Percentiles rank a stretch among this genome's conserved stretches.
phyloP scores from a whole-genome alignment of 768 basidiomycete species.

The Pleurotus giganteus region DNA sequence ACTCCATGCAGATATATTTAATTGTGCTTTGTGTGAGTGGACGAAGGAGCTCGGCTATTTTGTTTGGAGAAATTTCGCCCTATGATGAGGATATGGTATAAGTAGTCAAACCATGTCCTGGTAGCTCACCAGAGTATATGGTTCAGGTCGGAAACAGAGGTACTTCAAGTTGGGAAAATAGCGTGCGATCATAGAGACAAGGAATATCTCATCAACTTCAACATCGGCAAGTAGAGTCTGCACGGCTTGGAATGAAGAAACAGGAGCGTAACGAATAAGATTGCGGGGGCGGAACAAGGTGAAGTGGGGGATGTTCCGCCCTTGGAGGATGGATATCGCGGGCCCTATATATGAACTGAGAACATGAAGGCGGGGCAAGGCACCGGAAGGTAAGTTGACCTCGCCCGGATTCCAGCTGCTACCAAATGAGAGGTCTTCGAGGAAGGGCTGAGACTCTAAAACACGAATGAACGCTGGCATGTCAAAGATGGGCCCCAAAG shows the following conservation, averaged over 20 bases:
- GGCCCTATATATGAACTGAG: background rate
- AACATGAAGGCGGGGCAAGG: background rate
- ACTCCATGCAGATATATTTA: too few species aligned
- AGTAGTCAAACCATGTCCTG: too few species aligned
- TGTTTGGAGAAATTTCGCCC: too few species aligned
- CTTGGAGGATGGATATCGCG: background rate
- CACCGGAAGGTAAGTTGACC: background rate
- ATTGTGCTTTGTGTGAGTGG: too few species aligned
- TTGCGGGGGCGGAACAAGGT: background rate
- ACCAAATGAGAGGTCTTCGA: background rate
- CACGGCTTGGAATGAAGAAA: too few species aligned
- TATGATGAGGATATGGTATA: too few species aligned
- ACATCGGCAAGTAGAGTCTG: background rate
- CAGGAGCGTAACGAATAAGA: background rate
- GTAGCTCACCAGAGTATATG: too few species aligned
- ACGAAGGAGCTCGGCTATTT: too few species aligned
- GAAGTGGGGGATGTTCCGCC: background rate
- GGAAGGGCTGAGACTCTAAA: background rate
- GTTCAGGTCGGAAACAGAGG: too few species aligned
- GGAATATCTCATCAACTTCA: too few species aligned
- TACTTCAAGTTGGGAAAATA: background rate
- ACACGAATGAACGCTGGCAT: background rate
- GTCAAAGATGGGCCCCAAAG: background rate
- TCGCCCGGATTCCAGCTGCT: background rate
- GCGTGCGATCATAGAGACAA: too few species aligned